Conservation (phyloP, 1,284 basidiomycete species). For the Irpex sp. region DNA sequence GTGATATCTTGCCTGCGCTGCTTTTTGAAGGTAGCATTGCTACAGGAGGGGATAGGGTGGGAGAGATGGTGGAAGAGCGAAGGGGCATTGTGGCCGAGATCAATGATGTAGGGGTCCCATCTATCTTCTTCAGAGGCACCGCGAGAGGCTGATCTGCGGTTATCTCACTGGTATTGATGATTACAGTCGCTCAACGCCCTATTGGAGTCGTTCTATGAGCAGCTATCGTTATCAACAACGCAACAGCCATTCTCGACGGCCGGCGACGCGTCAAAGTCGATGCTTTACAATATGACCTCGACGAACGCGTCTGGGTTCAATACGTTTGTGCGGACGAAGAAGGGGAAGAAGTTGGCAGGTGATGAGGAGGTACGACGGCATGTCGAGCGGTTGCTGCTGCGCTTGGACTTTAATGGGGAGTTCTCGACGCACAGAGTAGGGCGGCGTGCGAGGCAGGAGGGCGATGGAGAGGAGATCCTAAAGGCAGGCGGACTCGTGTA, state of each 20-base stretch:
- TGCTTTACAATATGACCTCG: slow-evolving; percentile 54
- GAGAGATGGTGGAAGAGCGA: slow-evolving; percentile 66
- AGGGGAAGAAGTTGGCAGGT: slow-evolving; percentile 42
- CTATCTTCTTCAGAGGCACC: slow-evolving; percentile 6
- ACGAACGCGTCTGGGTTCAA: slow-evolving; percentile 52
- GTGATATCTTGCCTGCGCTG: slow-evolving; percentile 80
- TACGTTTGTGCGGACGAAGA: slow-evolving; percentile 42
- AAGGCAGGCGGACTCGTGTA: slow-evolving; percentile 30
- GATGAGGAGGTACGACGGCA: slow-evolving; percentile 68
- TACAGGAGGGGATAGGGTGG: slow-evolving; percentile 50
- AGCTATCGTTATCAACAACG: slow-evolving; percentile 67
- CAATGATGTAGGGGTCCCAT: slow-evolving; percentile 50
- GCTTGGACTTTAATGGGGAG: slow-evolving; percentile 81
- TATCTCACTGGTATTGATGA: background rate
- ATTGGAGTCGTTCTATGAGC: slow-evolving; percentile 71
- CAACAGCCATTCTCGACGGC: slow-evolving; percentile 57
- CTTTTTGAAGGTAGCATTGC: slow-evolving; percentile 72
- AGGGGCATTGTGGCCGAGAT: slow-evolving; percentile 64
- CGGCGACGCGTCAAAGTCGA: slow-evolving; percentile 63
- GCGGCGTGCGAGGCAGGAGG: slow-evolving; percentile 18
- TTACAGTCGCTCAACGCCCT: slow-evolving; percentile 53
- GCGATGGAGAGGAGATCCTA: slow-evolving; percentile 39
- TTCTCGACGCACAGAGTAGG: slow-evolving; percentile 51
- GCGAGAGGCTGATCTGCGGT: background rate
- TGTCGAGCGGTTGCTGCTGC: slow-evolving; percentile 75